Conservation (phyloP, 257 asterid genomes). For the Nicotiana attenuata region DNA sequence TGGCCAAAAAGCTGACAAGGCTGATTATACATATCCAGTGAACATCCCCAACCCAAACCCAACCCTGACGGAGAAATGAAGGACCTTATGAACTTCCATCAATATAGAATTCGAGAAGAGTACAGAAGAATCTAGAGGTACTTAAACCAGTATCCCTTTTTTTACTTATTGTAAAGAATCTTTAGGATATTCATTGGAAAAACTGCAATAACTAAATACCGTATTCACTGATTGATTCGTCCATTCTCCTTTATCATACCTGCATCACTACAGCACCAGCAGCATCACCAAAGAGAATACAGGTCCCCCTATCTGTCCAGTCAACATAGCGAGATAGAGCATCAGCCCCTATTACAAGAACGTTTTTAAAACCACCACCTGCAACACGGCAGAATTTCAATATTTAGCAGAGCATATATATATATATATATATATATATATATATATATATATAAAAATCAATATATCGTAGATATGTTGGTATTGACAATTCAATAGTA, state of each 20-base stretch:
- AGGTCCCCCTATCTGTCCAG: conserved; percentile 95
- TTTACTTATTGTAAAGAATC: not conserved
- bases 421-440: not conserved
- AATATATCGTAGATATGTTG: not conserved
- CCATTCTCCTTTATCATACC: conserved; percentile 28
- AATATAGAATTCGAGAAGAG: not conserved
- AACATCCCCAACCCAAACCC: not conserved
- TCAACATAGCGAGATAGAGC: conserved; percentile 90
- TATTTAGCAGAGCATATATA: not conserved
- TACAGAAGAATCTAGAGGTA: not conserved
- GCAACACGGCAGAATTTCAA: conserved; percentile 13
- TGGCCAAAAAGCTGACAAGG: not conserved
- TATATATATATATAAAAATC: not conserved
- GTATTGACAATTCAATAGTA: not conserved
- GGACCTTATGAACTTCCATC: not conserved
- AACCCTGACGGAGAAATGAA: not conserved
- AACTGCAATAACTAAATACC: not conserved
- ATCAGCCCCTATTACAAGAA: conserved; percentile 95
- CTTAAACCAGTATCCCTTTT: not conserved
- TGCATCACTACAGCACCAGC: conserved; percentile 93
- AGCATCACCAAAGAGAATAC: conserved; percentile 97
- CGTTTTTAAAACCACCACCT: conserved; percentile 95
- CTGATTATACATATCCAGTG: not conserved
- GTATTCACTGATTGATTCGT: not conserved
- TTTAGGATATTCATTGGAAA: not conserved